Evolutionary conservation across 2,329 filamentous ascomycete genomes (phyloP), one percentile per base, ranked within the genome.

Genomic region (Tolypocladium guangdongense): DNA sequence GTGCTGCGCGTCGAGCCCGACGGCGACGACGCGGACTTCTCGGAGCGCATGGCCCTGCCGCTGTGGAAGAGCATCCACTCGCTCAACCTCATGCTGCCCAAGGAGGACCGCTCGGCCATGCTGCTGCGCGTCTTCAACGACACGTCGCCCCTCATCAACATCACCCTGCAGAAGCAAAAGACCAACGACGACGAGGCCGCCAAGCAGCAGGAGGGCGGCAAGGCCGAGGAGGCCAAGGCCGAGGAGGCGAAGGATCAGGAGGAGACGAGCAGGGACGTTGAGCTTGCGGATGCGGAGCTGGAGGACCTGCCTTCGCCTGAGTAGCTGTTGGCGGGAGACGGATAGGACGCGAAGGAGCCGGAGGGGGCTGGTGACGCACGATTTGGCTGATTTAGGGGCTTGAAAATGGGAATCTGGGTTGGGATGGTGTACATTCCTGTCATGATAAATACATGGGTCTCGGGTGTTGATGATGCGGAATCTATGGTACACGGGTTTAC

Each of bases 1-100:
- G 88, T 99, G 45, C 76, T 99, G 20, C 81, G 88, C 50, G 78
- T 97, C 46, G 88, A 93, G 73, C 84, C 89, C 30, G 85, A 83
- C 53, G 84, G 82, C 39, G 74, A 69, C n/a, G 76, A 81, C 55
- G 68, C 73, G 10, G 76, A 78, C 47, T 85, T 84, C 57, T 69
- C 72, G 27, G 92, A 97, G 74, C 77, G 82, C 30, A 90, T 96
- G 82, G 88, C 92, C 1, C 78, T 99, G 20, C 93, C 93, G 4
- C 75, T 99, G 32, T 99, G 93, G 93, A 87, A 95, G 71, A 95
- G 90, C 66, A 81, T 95, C 56, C 85, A 91, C 62, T 92, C 87
- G 22, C 78, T 97, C 55, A 99, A 99, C 68, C 81, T 99, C 52
- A 99, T 99, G 93, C 77, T 99, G 64, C 92, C 93, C 50, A 99